Percentiles rank a stretch among this genome's conserved stretches.
phyloP scores from a whole-genome alignment of 1,284 basidiomycete species.

The Boletus austroedulis region DNA sequence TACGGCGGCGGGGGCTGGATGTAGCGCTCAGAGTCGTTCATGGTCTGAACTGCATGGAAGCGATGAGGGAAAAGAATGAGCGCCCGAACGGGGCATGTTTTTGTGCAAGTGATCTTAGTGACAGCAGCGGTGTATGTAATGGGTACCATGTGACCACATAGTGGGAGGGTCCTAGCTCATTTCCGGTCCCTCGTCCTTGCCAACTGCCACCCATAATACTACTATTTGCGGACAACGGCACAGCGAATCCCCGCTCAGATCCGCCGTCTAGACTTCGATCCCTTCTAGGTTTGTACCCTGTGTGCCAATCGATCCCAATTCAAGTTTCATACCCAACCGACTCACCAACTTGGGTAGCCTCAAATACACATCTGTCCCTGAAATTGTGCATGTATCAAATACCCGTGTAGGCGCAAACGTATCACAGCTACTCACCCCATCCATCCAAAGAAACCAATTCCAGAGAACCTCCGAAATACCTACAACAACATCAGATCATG shows the following conservation, averaged over 20 bases:
- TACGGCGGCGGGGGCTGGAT: conserved; percentile 45
- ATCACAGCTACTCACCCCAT: conserved; percentile 54
- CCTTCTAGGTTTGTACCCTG: conserved; percentile 83
- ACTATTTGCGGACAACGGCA: background rate
- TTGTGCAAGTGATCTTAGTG: background rate
- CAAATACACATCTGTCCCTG: conserved; percentile 80
- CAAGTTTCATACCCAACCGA: conserved; percentile 5
- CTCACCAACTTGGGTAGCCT: conserved; percentile 78
- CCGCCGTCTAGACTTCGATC: conserved; percentile 60
- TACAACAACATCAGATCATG: conserved; percentile 28
- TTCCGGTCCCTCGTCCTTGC: conserved; percentile 6
- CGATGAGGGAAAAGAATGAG: background rate
- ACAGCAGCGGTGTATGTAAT: background rate
- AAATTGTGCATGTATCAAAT: background rate
- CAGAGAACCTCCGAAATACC: conserved; percentile 79
- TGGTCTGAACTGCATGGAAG: conserved; percentile 13
- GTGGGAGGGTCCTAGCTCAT: no score
- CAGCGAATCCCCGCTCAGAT: conserved; percentile 13
- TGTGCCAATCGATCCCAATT: conserved; percentile 3
- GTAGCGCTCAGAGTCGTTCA: conserved; percentile 28
- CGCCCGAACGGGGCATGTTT: conserved; percentile 13
- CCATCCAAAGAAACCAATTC: conserved; percentile 82
- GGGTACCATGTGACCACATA: no score
- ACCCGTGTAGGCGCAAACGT: background rate
- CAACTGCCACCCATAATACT: conserved; percentile 2